These are phyloP conservation scores for Cutaneotrichosporon mucoides DNA, from an alignment of 1,284 basidiomycete genomes.

Conservation along the genomic window DNA sequence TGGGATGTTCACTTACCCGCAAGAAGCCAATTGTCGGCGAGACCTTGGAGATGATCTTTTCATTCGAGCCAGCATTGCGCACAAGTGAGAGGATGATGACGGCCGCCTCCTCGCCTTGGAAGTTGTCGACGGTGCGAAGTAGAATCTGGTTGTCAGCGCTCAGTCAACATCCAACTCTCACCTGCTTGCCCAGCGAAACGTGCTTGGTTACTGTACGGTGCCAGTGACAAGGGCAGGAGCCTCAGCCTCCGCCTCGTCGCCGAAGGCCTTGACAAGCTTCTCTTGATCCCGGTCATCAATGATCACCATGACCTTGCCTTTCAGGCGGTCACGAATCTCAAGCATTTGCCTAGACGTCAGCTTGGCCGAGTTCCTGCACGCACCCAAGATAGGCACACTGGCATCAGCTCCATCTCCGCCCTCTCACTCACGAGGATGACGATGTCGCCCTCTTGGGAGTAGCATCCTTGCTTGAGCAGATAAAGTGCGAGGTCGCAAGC, in stretches of 20 bases:
- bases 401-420: not conserved
- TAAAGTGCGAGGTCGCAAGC: slow-evolving; percentile 66
- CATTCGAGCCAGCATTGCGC: slow-evolving; percentile 44
- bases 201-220: slow-evolving; percentile 50
- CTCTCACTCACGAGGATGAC: slow-evolving; percentile 55
- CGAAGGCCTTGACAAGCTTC: slow-evolving; percentile 46
- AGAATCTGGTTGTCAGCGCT: slow-evolving; percentile 54
- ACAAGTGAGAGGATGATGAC: slow-evolving; percentile 68
- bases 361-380: too few relatives aligned
- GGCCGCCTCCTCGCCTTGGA: slow-evolving; percentile 56
- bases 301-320: slow-evolving; percentile 56
- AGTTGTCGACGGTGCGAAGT: slow-evolving; percentile 69
- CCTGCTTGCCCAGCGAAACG: slow-evolving; percentile 53
- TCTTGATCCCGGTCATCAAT: slow-evolving; percentile 66
- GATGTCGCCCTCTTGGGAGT: slow-evolving; percentile 62
- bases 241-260: not conserved
- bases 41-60: not conserved
- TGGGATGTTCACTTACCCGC: slow-evolving; percentile 50
- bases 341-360: slow-evolving; percentile 54
- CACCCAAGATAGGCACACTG: slow-evolving; percentile 6
- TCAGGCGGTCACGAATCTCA: slow-evolving; percentile 56
- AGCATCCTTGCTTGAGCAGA: slow-evolving; percentile 59
- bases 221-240: not conserved
- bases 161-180: not conserved
- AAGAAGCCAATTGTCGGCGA: slow-evolving; percentile 63